Base-by-base conservation (phyloP, 139 green algal genomes). In the Microglena sp. region DNA sequence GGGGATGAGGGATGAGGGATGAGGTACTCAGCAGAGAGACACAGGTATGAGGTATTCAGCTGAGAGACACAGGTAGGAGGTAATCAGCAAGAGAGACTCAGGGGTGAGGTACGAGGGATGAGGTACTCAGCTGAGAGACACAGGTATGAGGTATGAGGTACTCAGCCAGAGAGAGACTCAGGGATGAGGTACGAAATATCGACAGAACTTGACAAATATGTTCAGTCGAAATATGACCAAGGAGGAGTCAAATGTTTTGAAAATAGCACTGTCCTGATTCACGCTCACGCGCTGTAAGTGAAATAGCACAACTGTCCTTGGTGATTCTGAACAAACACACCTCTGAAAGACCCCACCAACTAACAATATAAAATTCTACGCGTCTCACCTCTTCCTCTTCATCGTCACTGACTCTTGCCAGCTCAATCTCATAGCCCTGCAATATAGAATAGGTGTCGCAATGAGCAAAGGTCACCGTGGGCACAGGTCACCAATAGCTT, bases 381-480 rank as follows among this genome's bases (percentile, higher is more conserved):
- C 15, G 53, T 22, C 18, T 8, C 59, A 72, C 60, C 35, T 77
- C 65, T n/a, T 81, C 79, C 60, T 81, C 71, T 45, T 83, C 71
- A 18, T 83, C 73, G 33, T 86, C 75, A 5, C 71, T 75, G 24
- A 79, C 64, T 3, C 77, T 66, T 4, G 68, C 66, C 33, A 88
- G 68, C 65, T 84, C 71, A 45, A 91, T 92, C 64, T 92, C 86
- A 55, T 89, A 92, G 0, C 86, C 86, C 79, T 90, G 80, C 32
- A 67, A 5, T 4, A 18, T 24, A 18, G 40, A 50, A 50, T 50
- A 18, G n/a, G n/a, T n/a, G n/a, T n/a, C n/a, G n/a, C n/a, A n/a
- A n/a, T n/a, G n/a, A n/a, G n/a, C n/a, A n/a, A n/a, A n/a, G n/a
- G n/a, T n/a, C n/a, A n/a, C n/a, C n/a, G n/a, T n/a, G n/a, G n/a